Evolutionary conservation across 305 asterid species (phyloP).

Genomic region (Solanum hybrid): DNA sequence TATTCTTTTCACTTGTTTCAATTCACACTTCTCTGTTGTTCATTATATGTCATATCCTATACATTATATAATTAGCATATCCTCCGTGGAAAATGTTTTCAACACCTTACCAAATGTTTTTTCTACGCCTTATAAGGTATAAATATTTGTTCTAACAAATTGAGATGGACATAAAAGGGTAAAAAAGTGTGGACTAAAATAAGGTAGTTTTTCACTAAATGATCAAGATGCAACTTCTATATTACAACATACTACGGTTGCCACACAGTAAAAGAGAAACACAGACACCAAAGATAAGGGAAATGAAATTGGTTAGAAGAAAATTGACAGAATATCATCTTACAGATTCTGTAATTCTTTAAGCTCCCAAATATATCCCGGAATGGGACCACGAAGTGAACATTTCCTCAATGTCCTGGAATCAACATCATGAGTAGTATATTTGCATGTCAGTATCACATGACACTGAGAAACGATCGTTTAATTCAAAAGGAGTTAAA

Average conservation of each 20-base stretch:
- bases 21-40: background rate
- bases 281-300: background rate
- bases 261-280: background rate
- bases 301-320: background rate
- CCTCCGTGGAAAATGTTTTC: background rate
- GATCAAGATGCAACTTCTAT: background rate
- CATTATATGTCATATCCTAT: background rate
- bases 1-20: background rate
- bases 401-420: conserved; percentile 5
- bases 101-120: background rate
- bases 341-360: background rate
- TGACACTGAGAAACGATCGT: background rate
- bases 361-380: background rate
- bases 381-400: conserved; percentile 1
- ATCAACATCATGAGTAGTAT: background rate
- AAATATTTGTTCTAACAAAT: background rate
- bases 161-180: background rate
- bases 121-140: background rate
- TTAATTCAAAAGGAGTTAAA: background rate
- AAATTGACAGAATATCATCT: background rate
- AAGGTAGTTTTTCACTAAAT: background rate
- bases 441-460: background rate
- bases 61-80: background rate
- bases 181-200: background rate
- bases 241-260: background rate